Base-by-base conservation (phyloP, 2,329 filamentous ascomycete species). In the Alternaria alternata region DNA sequence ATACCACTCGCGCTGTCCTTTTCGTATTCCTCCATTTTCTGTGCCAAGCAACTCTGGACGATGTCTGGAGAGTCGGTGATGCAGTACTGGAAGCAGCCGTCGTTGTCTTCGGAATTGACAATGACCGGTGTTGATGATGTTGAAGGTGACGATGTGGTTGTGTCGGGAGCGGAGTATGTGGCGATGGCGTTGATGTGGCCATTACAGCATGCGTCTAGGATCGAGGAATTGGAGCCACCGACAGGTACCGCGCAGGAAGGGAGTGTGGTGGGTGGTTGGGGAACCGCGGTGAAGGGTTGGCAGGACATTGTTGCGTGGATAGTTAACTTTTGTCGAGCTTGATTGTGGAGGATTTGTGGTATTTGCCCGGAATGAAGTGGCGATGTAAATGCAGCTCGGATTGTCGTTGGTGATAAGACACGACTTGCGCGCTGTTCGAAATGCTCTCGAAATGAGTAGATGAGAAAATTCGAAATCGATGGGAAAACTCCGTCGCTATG, bases 181-280 rank as follows among this genome's bases (percentile, higher is more conserved):
- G 54, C 57, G 20, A 74, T 64, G 7, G 64, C 57, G 41, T 75
- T 74, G 62, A 75, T 68, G 56, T 75, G 69, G 8, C 70, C 66
- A 52, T 74, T 74, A 57, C 72, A 75, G 47, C 72, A 75, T 22
- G 64, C 66, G 49, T 75, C 71, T 38, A 75, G 66, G 28, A 73
- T 68, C 12, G 72, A 69, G 26, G 66, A 62, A 58, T 75, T 75
- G 20, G 63, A 63, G 41, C 68, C 67, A 43, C 72, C 72, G 28
- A 74, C 48, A 28, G 68, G 72, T 11, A 75, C 65, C 7, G 71
- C 66, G 58, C 71, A 74, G 20, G 71, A 65, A 18, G 69, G 32
- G 14, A 57, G 51, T 18, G 56, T 59, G 12, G 71, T 73, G 24
- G 70, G 70, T 24, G 72, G 72, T 20, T 57, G 52, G 3, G 72